Conservation (phyloP, 257 asterid genomes). For the Fraxinus cuspidata region DNA sequence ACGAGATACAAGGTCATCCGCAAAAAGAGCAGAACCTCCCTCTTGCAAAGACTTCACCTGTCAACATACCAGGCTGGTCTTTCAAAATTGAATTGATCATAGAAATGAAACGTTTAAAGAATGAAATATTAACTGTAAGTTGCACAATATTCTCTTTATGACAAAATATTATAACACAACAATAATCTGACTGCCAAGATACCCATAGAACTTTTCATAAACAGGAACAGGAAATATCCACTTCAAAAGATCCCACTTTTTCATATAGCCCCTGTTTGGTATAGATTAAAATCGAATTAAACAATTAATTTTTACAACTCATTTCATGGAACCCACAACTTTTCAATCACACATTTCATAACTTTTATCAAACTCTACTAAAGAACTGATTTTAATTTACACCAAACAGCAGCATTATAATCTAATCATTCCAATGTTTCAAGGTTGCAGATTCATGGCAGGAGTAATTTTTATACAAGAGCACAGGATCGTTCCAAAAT, state of each 20-base stretch:
- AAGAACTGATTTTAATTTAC: too few relatives aligned
- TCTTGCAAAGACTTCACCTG: slow-evolving; percentile 63
- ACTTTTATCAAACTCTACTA: too few relatives aligned
- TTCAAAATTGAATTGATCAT: slow-evolving; percentile 28
- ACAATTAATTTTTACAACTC: too few relatives aligned
- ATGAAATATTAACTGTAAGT: slow-evolving; percentile 16
- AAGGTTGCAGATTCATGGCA: not conserved
- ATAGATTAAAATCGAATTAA: too few relatives aligned
- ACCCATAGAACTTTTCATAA: slow-evolving; percentile 12
- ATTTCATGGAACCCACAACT: too few relatives aligned
- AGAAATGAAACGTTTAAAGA: slow-evolving; percentile 6
- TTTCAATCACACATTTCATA: too few relatives aligned
- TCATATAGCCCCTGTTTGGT: not conserved
- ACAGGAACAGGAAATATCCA: slow-evolving; percentile 17
- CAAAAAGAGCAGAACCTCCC: slow-evolving; percentile 56
- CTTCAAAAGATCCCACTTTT: slow-evolving; percentile 1
- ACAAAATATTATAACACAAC: slow-evolving; percentile 4
- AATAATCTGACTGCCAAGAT: slow-evolving; percentile 6
- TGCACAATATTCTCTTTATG: not conserved
- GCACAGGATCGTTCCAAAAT: not conserved
- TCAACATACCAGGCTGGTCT: slow-evolving; percentile 28
- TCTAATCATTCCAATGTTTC: not conserved
- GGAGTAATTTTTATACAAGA: not conserved
- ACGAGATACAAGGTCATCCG: slow-evolving; percentile 66
- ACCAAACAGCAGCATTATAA: not conserved